Evolutionary conservation across 2,329 filamentous ascomycete species (phyloP).

Genomic region (Cordyceps pruinosa): DNA sequence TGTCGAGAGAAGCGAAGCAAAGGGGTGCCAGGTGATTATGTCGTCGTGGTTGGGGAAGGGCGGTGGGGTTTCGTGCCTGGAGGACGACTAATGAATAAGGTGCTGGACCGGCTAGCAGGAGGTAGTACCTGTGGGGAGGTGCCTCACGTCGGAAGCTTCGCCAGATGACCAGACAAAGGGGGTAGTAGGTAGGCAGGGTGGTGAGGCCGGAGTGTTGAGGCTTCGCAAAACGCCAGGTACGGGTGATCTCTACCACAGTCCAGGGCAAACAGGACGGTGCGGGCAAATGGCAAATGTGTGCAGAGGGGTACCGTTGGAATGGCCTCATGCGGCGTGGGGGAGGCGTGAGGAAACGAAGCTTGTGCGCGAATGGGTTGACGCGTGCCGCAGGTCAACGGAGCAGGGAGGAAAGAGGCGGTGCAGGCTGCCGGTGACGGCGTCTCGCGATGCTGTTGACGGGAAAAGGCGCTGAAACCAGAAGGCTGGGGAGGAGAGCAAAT

Average conservation of each 20-base stretch:
- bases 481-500: conserved; percentile 4
- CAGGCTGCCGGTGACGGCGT: neutral
- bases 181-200: no score
- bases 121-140: neutral
- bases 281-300: neutral
- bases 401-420: neutral
- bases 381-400: neutral
- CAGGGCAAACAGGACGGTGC: no score
- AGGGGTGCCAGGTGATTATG: neutral
- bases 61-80: conserved; percentile 8
- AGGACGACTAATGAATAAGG: neutral
- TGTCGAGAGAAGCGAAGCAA: conserved; percentile 2
- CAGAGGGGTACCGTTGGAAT: neutral
- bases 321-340: conserved; percentile 9
- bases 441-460: neutral
- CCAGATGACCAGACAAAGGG: no score
- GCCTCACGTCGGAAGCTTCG: neutral
- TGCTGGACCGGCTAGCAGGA: neutral
- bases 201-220: no score
- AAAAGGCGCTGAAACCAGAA: conserved; percentile 3
- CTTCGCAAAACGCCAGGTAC: neutral
- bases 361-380: neutral
- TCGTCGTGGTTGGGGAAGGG: conserved; percentile 13
- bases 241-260: neutral
- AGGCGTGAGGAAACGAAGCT: neutral